Base-by-base conservation (phyloP, 352 stramenopile genomes). In the Phytopythium sindhum region DNA sequence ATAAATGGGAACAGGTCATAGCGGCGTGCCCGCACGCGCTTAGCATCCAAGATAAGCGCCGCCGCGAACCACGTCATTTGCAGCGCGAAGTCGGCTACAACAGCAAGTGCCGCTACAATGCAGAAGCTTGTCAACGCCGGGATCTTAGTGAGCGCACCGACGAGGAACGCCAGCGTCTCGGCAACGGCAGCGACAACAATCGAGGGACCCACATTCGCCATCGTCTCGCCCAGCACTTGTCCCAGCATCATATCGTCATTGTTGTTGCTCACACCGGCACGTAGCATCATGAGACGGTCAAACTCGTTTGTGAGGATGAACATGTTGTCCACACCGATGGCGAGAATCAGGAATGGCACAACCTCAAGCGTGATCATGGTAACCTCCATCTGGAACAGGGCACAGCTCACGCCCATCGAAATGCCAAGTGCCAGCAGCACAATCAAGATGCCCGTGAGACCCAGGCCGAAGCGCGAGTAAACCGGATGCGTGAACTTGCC, bases 241-340 rank as follows among this genome's bases (percentile, higher is more conserved):
- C 84, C 74, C 48, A 93, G 45, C 69, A 76, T 70, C 24, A 71
- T 47, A 23, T 87, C 63, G 41, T 90, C 77, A 14, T 41, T 33
- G 19, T 57, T 42, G 79, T 68, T 28, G 65, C 57, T 53, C 60
- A 48, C 44, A 72, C 62, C 26, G 69, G 75, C 31, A 68, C 80
- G 83, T 19, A 86, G 35, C 7, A 64, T 70, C 14, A 72, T 67
- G 12, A 93, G 73, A 17, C 86, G 77, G 47, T 94, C 86, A 57
- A 94, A 90, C 57, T 96, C 87, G 65, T 95, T 94, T 21, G 88
- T 95, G 4, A 97, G 63, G 65, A 97, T 96, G 63, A 97, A 96
- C 88, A 97, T 96, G 67, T 97, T 97, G 73, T 97, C 90, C 33
- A 97, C 88, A 21, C 90, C 90, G 60, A 97, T 97, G 4, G 90